phyloP scores from a whole-genome alignment of 441 rosid genomes.

The Euphorbia corollata region DNA sequence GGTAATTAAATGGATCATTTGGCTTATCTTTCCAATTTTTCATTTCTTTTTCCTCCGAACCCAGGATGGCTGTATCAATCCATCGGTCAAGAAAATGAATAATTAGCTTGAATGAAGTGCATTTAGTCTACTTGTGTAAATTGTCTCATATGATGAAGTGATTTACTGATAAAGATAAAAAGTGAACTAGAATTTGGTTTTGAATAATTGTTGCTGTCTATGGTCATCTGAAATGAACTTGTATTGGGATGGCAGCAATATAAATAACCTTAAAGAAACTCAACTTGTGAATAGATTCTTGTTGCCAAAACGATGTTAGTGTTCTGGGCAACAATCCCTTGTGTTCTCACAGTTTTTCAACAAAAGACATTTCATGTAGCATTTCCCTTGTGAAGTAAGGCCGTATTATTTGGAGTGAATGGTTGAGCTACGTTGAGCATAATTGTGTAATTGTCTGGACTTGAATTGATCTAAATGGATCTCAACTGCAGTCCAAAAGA shows the following conservation, averaged over 20 bases:
- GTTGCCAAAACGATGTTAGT: not conserved
- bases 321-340: not conserved
- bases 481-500: too few relatives aligned
- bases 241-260: not conserved
- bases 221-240: not conserved
- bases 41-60: not conserved
- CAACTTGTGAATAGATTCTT: not conserved
- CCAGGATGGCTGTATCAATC: not conserved
- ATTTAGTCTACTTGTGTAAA: not conserved
- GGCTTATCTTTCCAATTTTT: not conserved
- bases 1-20: slow-evolving; percentile 35
- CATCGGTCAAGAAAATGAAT: slow-evolving; percentile 1
- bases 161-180: not conserved
- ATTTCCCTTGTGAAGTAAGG: too few relatives aligned
- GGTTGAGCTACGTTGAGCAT: too few relatives aligned
- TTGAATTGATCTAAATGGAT: too few relatives aligned
- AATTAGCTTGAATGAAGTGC: not conserved
- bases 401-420: too few relatives aligned
- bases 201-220: too few relatives aligned
- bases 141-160: not conserved
- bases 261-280: not conserved
- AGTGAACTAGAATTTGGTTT: too few relatives aligned
- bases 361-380: too few relatives aligned
- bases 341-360: not conserved
- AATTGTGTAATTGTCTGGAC: too few relatives aligned